Conservation (phyloP, 2,329 filamentous ascomycete species). For the Colletotrichum sp. region DNA sequence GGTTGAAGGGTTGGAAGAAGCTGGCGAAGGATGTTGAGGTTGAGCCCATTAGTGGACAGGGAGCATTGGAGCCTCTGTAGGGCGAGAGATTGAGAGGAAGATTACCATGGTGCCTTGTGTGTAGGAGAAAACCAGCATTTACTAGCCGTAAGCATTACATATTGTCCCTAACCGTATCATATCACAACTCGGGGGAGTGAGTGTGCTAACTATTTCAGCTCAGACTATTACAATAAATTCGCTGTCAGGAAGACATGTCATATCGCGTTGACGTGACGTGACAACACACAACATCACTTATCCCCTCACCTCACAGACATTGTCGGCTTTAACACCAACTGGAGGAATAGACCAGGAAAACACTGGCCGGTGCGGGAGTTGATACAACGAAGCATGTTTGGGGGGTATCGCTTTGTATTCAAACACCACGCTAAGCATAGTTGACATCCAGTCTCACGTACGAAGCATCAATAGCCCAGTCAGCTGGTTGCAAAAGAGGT, state of each 20-base stretch:
- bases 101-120: no score
- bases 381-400: not conserved
- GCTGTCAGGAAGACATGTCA: no score
- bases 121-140: not conserved
- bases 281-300: no score
- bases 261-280: no score
- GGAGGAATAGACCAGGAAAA: rapidly evolving
- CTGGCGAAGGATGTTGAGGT: not conserved
- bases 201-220: no score
- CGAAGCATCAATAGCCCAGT: not conserved
- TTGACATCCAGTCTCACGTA: not conserved
- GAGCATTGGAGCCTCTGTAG: not conserved
- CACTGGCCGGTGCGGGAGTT: rapidly evolving
- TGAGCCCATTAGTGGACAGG: not conserved
- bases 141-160: not conserved
- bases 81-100: not conserved
- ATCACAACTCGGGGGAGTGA: rapidly evolving
- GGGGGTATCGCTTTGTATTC: constrained; percentile 9
- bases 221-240: no score
- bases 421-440: constrained; percentile 8
- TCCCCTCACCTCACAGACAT: no score
- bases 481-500: not conserved
- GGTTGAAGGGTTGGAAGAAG: not conserved
- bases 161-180: not conserved
- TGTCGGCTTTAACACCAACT: no score